Evolutionary conservation across 2,329 filamentous ascomycete species (phyloP), one percentile per base, ranked within the genome.

Genomic region (Paecilomyces niveus): DNA sequence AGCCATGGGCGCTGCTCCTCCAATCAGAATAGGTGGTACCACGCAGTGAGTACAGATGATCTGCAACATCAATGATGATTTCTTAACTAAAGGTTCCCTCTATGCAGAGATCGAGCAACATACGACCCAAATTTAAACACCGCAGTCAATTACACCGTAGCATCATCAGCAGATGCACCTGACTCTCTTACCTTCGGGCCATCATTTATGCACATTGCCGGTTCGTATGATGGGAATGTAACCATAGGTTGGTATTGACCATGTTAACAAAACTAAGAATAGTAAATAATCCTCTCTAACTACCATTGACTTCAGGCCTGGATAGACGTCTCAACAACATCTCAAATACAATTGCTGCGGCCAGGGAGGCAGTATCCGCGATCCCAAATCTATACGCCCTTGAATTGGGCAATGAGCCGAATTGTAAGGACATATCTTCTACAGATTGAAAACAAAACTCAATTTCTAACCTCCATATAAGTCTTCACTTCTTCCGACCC

Each of bases 381-480:
- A 80, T 84, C 63, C 62, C 60, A 3, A 84, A 83, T 60, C 65
- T 85, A 10, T 70, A 79, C 18, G 80, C 82, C 2, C 80, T 85
- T 33, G 82, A 85, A 64, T 71, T 85, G 1, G 82, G 82, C 1
- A 85, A 85, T 62, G 82, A 85, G 57, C 82, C 83, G 3, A 80
- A 84, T 61, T 83, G 81, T 82, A 64, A 62, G 77, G 59, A 21
- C 9, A 18, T 24, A 21, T 8, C 39, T 45, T 18, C 39, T n/a
- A 18, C 4, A 18, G 5, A 3, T 8, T 8, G 9, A 18, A 18
- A 9, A 5, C 7, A 45, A 21, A n/a, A 21, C 3, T 21, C 9
- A 18, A n/a, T 8, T 45, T 31, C 24, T 54, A 26, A 26, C 54
- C 21, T 32, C 49, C 5, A 54, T 33, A 6, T 1, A 15, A 70